Percentiles rank a stretch among this genome's conserved stretches.
Conservation (phyloP, 2,329 filamentous ascomycete species). For the Fusarium sp. region DNA sequence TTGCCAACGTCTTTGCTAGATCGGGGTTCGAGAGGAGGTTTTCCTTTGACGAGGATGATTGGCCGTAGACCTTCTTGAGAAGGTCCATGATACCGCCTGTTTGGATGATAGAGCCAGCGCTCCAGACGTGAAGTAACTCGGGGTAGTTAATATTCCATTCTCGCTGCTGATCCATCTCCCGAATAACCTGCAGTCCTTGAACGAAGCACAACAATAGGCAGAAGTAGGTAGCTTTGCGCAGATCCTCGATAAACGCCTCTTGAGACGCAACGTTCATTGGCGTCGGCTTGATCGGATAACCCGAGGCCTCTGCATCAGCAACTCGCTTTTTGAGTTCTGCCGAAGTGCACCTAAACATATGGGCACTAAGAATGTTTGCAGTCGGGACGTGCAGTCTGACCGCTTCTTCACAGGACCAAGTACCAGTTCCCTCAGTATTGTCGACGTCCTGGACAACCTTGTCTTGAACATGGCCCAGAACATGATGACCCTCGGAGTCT, state of each 20-base stretch:
- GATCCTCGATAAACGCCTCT: neutral
- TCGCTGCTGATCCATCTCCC: neutral
- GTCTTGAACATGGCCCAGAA: neutral
- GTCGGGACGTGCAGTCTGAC: slow-evolving; percentile 1
- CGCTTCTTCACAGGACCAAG: slow-evolving; percentile 13
- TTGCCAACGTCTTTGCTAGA: neutral
- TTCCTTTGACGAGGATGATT: neutral
- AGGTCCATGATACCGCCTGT: neutral
- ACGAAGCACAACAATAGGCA: neutral
- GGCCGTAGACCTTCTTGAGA: neutral
- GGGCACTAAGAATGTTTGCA: slow-evolving; percentile 5
- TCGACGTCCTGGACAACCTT: neutral
- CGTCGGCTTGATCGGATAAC: neutral
- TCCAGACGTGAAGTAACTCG: neutral
- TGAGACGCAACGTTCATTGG: neutral
- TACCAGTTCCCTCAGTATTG: slow-evolving; percentile 3
- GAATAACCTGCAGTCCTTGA: neutral
- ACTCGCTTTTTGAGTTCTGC: neutral
- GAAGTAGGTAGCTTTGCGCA: neutral
- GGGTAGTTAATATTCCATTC: neutral
- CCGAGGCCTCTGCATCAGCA: neutral
- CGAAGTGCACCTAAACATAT: neutral
- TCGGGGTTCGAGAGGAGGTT: neutral
- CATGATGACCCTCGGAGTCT: fast-evolving
- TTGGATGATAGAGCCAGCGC: neutral